These are phyloP conservation scores for Trypanosoma congolense DNA, from an alignment of 208 protist species.

Conservation along the genomic window DNA sequence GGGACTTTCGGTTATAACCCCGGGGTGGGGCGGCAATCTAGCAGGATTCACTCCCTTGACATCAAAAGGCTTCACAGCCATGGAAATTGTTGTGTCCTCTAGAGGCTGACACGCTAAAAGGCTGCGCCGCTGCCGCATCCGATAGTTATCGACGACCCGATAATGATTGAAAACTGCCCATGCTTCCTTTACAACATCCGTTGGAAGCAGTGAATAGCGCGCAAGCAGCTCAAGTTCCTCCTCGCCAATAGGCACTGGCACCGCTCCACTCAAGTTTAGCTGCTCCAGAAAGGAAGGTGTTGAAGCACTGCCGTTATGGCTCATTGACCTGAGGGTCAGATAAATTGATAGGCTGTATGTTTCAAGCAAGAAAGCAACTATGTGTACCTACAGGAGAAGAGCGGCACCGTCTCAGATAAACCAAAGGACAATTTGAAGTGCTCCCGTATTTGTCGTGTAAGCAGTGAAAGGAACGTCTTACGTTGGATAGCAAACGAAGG, in stretches of 20 bases:
- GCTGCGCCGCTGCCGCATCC: background rate
- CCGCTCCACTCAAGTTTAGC: background rate
- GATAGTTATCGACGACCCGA: constrained; percentile 15
- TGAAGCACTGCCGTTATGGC: background rate
- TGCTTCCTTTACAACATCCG: constrained; percentile 28
- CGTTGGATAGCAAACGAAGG: too few relatives aligned
- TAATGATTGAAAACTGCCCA: constrained; percentile 34
- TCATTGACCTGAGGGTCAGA: too few relatives aligned
- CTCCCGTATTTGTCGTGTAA: too few relatives aligned
- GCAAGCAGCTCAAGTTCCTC: constrained; percentile 23
- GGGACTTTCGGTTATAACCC: too few relatives aligned
- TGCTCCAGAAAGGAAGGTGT: background rate
- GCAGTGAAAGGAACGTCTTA: too few relatives aligned
- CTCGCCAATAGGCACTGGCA: background rate
- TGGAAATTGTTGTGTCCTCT: background rate
- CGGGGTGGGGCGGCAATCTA: too few relatives aligned
- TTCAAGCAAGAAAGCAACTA: too few relatives aligned
- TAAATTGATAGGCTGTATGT: too few relatives aligned
- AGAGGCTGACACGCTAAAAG: background rate
- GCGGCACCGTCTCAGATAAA: too few relatives aligned
- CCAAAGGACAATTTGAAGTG: too few relatives aligned
- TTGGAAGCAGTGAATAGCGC: constrained; percentile 34
- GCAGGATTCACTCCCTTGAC: too few relatives aligned
- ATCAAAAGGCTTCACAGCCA: background rate
- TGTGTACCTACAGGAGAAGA: too few relatives aligned